A percentile compares a stretch with the other conserved stretches of the same genome.
Evolutionary conservation across 2,329 filamentous ascomycete species (phyloP).

Genomic region (Xylariaceae sp.): DNA sequence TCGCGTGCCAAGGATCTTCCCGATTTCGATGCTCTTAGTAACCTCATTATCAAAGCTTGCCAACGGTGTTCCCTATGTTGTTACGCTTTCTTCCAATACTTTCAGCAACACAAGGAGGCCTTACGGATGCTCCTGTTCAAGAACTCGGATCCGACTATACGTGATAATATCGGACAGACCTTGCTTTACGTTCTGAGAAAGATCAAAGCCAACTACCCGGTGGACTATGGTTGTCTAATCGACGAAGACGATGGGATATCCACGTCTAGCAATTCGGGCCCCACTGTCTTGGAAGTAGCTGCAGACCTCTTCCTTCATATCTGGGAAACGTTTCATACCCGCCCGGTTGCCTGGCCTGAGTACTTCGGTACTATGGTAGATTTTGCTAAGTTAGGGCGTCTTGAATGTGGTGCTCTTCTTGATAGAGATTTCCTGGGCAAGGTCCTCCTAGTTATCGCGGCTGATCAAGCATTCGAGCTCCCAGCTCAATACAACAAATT

Average conservation of each 20-base stretch:
- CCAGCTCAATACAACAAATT: conserved; percentile 62
- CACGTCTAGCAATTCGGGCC: conserved; percentile 28
- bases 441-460: conserved; percentile 63
- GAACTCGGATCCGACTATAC: conserved; percentile 62
- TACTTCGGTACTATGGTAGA: conserved; percentile 73
- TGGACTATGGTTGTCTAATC: conserved; percentile 49
- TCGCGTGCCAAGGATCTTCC: conserved; percentile 72
- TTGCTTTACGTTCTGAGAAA: conserved; percentile 59
- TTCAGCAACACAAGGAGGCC: conserved; percentile 58
- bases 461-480: conserved; percentile 60
- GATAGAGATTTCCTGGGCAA: conserved; percentile 65
- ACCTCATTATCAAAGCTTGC: conserved; percentile 55
- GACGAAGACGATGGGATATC: conserved; percentile 34
- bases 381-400: conserved; percentile 67
- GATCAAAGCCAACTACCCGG: conserved; percentile 56
- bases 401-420: conserved; percentile 65
- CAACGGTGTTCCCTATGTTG: conserved; percentile 60
- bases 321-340: conserved; percentile 67
- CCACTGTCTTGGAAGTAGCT: conserved; percentile 46
- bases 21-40: conserved; percentile 63
- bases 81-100: conserved; percentile 66
- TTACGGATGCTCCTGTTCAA: conserved; percentile 70
- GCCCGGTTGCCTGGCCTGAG: conserved; percentile 74
- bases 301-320: conserved; percentile 59
- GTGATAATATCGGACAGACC: conserved; percentile 56